Base-by-base conservation (phyloP, 1,284 basidiomycete genomes). In the Sanghuangporus sanghuang region DNA sequence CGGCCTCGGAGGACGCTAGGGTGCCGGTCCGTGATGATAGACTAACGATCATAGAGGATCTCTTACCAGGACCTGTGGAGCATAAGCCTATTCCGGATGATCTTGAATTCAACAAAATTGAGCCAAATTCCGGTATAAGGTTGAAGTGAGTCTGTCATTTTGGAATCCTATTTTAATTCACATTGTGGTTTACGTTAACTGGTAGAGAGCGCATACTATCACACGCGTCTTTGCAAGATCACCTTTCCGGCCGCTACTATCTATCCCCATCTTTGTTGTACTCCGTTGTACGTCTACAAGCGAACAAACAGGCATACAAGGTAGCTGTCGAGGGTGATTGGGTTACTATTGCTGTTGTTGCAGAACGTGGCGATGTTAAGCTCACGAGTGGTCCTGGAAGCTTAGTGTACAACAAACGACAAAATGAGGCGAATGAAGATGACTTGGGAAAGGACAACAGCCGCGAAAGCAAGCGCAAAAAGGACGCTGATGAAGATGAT, bases 311-410 rank as follows among this genome's bases (percentile, higher is more conserved):
- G 62, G 88, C 88, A 14, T 96, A 95, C 74, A 93, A 97, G 58
- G 83, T 99, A 0, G 96, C 96, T 2, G 87, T 98, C 3, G 84
- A 86, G 5, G 92, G 92, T 1, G 96, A 98, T 74, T 98, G 91
- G 89, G 83, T 96, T 53, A 91, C 92, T 7, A 90, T 96, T 59
- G 93, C 90, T 1, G 93, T 95, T 6, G 85, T 96, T 23, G 93
- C 92, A 3, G 92, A 95, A 75, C 85, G 93, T 39, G 87, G 91
- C 3, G 85, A 85, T 21, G 77, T 94, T 68, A 85, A 83, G 67
- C 80, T 86, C 68, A 89, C 82, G 49, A 83, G 80, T 63, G 85
- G 87, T 14, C 85, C 87, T 8, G 83, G 87, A 3, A 78, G 79
- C 57, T 42, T 52, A 11, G 53, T 53, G 23, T n/a, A 70, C 84